Evolutionary conservation across 75 land plant species (phyloP), one percentile per base, ranked within the genome.

Genomic region (Chamaecyparis obtusa): DNA sequence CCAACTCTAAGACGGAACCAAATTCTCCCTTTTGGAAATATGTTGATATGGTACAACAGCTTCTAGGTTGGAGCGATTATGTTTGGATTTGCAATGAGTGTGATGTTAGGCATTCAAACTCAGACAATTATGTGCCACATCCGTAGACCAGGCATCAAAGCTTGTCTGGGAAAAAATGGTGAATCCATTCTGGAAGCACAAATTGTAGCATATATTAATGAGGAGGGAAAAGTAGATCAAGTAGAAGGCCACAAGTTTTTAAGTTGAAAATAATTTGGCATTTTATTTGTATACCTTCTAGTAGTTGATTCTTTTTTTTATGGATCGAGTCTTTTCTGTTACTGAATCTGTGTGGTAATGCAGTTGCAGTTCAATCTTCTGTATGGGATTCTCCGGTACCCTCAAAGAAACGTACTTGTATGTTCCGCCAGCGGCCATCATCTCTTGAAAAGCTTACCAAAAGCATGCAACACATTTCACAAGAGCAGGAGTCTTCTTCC

Each of bases 371-470:
- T 14, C 83, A 80, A 21, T 80, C 83, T 80, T 41, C 27, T 41
- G 83, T 80, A 39, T 83, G 85, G 85, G 85, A 83, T 33, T 83
- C 85, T 55, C 85, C 85, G 8, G 60, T 83, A 55, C 85, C 85
- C 39, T 83, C 85, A 35, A 83, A 83, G 27, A 80, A 80, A 83
- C 55, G 85, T 33, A 83, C 85, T 15, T 83, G 85, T 14, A 83
- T 83, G 85, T 83, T 55, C 35, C 85, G 85, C 39, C 85, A 83
- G 60, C 55, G 85, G 35, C 85, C 85, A 16, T 83, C 57, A 54
- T 83, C 85, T 83, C 64, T 83, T 49, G 85, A 83, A 51, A 83
- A 83, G 54, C 85, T 83, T 24, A 83, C 85, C 55, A 83, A 83
- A 83, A 83, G 60, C 30, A 21, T 83, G 60, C 85, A 83, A 32